Percentiles rank a stretch among this genome's conserved stretches.
Evolutionary conservation across 2,329 filamentous ascomycete species (phyloP).

Genomic region (Teratosphaeria gauchensis): DNA sequence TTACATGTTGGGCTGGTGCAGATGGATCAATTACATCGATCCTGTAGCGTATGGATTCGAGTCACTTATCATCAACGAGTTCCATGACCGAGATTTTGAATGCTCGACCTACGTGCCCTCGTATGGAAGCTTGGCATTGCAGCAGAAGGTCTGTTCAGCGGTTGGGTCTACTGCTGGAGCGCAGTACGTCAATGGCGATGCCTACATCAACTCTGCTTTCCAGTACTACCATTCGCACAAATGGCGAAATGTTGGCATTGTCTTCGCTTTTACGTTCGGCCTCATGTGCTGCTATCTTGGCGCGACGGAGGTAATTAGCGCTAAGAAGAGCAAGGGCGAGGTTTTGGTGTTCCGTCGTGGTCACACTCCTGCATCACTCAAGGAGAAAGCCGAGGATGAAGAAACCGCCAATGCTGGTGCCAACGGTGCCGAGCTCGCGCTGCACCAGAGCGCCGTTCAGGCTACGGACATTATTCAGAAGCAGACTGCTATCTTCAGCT

Average conservation of each 20-base stretch:
- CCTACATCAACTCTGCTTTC: conserved; percentile 24
- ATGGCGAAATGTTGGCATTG: conserved; percentile 40
- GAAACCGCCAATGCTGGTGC: conserved; percentile 28
- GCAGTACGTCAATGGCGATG: conserved; percentile 29
- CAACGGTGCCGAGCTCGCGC: conserved; percentile 17
- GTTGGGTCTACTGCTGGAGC: conserved; percentile 33
- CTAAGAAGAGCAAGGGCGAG: conserved; percentile 44
- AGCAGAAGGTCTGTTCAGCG: conserved; percentile 29
- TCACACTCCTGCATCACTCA: conserved; percentile 42
- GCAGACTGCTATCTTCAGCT: conserved; percentile 74
- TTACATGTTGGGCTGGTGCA: conserved; percentile 70
- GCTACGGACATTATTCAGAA: conserved; percentile 42
- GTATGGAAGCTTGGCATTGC: conserved; percentile 28
- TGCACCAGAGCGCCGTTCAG: conserved; percentile 28
- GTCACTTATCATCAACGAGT: conserved; percentile 62
- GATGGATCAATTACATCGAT: conserved; percentile 75
- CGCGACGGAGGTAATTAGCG: conserved; percentile 38
- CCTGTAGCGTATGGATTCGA: conserved; percentile 74
- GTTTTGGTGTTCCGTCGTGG: conserved; percentile 41
- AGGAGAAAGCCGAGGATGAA: conserved; percentile 35
- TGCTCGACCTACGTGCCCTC: conserved; percentile 36
- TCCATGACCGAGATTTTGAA: conserved; percentile 52
- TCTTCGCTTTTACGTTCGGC: conserved; percentile 36
- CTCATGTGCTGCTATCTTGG: conserved; percentile 34
- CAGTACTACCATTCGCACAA: conserved; percentile 30